Conservation (phyloP, 257 asterid genomes). For the Thymus mandschuricus region DNA sequence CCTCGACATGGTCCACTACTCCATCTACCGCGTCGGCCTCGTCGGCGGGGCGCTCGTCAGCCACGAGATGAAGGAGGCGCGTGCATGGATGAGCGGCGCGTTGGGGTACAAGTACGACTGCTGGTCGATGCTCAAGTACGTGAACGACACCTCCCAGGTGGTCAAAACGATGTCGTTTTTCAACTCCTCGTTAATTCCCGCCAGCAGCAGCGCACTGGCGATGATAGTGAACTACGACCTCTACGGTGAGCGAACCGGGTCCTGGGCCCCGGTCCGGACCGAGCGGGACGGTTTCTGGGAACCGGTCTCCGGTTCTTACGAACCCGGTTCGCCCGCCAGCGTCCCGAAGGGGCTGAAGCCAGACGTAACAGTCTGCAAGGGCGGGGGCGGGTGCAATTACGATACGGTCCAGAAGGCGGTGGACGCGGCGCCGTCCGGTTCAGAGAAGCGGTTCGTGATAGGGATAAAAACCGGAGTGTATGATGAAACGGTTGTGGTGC, state of each 20-base stretch:
- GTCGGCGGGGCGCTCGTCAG: slow-evolving; percentile 32
- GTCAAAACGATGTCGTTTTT: slow-evolving; percentile 54
- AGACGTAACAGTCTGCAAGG: slow-evolving; percentile 57
- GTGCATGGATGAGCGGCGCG: slow-evolving; percentile 75
- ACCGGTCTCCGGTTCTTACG: slow-evolving; percentile 16
- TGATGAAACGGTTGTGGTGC: slow-evolving; percentile 66
- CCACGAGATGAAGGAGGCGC: slow-evolving; percentile 53
- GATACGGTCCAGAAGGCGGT: slow-evolving; percentile 65
- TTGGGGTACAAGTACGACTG: slow-evolving; percentile 60
- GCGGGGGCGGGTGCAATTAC: slow-evolving; percentile 42
- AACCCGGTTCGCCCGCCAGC: slow-evolving; percentile 12
- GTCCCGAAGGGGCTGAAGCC: slow-evolving; percentile 44
- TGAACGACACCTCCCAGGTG: slow-evolving; percentile 50
- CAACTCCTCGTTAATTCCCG: slow-evolving; percentile 35
- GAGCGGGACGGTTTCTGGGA: slow-evolving; percentile 79
- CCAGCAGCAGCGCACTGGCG: slow-evolving; percentile 48
- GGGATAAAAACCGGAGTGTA: slow-evolving; percentile 59
- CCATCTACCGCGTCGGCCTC: slow-evolving; percentile 39
- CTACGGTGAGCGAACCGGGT: slow-evolving; percentile 40
- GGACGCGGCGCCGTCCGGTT: slow-evolving; percentile 45
- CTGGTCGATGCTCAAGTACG: slow-evolving; percentile 61
- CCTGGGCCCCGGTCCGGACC: slow-evolving; percentile 54
- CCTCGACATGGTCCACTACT: slow-evolving; percentile 47
- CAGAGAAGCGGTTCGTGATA: slow-evolving; percentile 54
- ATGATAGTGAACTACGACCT: slow-evolving; percentile 57